Evolutionary conservation across 2,329 filamentous ascomycete genomes (phyloP), one percentile per base, ranked within the genome.

Genomic region (Rutstroemia sp.): DNA sequence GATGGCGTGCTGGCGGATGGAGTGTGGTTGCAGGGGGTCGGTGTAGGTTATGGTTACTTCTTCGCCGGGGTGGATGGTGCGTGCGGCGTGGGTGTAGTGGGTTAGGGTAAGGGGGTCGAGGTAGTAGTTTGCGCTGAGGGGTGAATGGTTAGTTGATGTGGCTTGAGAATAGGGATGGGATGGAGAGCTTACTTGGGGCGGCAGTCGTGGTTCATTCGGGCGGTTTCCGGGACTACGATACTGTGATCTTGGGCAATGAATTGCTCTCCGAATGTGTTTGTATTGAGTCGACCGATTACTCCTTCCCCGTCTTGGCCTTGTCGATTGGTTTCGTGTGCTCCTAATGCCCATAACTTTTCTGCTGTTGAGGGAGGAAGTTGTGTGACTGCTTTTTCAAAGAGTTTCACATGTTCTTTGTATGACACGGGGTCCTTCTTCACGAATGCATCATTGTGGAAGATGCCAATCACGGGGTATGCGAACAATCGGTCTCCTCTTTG

Each of bases 151-250:
- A 44, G n/a, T 19, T 18, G 9, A 44, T 52, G 2, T 14, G 21
- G 25, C 2, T 27, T 27, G 25, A n/a, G 21, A 25, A 5, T 23
- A 7, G 2, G 45, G n/a, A n/a, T 44, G 18, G 16, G 42, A 37
- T 16, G 9, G 37, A 49, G 21, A 23, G 66, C 67, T 48, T 63
- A 67, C 56, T 73, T 73, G 6, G 72, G 71, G 8, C 66, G 63
- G 54, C 72, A 74, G 51, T 71, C 71, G 56, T 74, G 72, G 59
- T 74, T 74, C 52, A 74, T 59, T 4, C 72, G 54, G 25, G 60
- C 60, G 5, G 56, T 61, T 44, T 62, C 59, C 1, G 57, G 61
- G 9, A 58, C 44, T 0, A 61, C 27, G 12, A 62, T 49, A 2
- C 45, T 53, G 34, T 62, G 59, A 16, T 56, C 53, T 38, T 55